phyloP scores from a whole-genome alignment of 2,329 filamentous ascomycete genomes.

The Madurella mycetomatis region DNA sequence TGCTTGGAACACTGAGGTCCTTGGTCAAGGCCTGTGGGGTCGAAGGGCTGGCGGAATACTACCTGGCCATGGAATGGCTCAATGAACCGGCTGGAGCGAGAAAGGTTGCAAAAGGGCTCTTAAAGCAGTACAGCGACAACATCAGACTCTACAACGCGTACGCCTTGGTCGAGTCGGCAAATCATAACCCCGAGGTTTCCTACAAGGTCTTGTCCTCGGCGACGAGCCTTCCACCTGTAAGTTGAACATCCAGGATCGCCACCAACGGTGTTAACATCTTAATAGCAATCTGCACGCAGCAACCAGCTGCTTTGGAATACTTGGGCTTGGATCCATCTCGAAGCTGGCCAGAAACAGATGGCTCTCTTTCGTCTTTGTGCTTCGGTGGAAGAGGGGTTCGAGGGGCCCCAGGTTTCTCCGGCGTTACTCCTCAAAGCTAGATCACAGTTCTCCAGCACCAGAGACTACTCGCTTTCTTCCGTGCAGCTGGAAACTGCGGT shows the following conservation, averaged over 20 bases:
- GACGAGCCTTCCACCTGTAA: conserved; percentile 42
- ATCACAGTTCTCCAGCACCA: conserved; percentile 48
- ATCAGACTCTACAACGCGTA: conserved; percentile 74
- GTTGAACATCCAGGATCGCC: conserved; percentile 30
- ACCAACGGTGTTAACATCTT: conserved; percentile 10
- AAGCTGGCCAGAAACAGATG: conserved; percentile 31
- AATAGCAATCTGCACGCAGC: conserved; percentile 60
- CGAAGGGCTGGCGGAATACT: conserved; percentile 60
- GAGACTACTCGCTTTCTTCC: conserved; percentile 53
- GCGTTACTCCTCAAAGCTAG: conserved; percentile 48
- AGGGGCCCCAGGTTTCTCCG: conserved; percentile 30
- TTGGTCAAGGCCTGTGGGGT: conserved; percentile 46
- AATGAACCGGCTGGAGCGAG: conserved; percentile 53
- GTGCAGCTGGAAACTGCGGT: conserved; percentile 46
- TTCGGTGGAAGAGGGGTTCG: conserved; percentile 28
- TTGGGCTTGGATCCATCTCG: conserved; percentile 66
- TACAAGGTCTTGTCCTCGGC: conserved; percentile 64
- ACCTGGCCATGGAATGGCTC: conserved; percentile 61
- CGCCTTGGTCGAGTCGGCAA: conserved; percentile 63
- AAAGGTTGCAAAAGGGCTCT: conserved; percentile 66
- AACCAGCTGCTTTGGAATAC: conserved; percentile 54
- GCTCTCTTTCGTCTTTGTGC: conserved; percentile 40
- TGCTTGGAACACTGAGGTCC: conserved; percentile 52
- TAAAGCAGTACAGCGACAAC: conserved; percentile 64
- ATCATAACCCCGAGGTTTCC: conserved; percentile 54